Evolutionary conservation across 2,329 filamentous ascomycete species (phyloP), one percentile per base, ranked within the genome.

Genomic region (Ophiocordyceps sinensis): DNA sequence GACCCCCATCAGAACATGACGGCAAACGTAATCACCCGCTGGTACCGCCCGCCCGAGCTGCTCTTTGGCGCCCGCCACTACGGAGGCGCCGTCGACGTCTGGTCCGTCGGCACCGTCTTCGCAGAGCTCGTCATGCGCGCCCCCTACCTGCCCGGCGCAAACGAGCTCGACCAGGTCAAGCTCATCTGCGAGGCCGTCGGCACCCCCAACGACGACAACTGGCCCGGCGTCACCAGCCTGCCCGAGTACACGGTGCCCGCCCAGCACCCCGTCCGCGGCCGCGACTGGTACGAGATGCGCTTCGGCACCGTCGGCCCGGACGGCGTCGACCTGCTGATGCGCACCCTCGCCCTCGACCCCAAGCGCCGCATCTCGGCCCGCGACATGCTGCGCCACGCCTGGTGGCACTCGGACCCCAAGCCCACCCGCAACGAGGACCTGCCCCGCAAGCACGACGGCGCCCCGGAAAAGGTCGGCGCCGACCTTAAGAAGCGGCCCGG

Each of bases 1-100:
- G 91, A 98, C 59, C 89, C 91, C 0, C 85, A 87, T 53, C 70
- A 77, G 42, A 73, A 73, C 51, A 98, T 98, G 91, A 95, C 89
- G 2, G 79, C 80, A 54, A 87, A 91, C 54, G 89, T 95, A 48
- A 94, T 98, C 59, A 98, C 91, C 15, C 79, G 87, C 48, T 98
- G 91, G 87, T 98, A 96, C 66, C 76, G 89, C 1, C 88, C 91
- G 1, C 88, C 88, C 0, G 91, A 98, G 67, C 74, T 98, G 19
- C 78, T 96, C 47, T 95, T 89, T 56, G 87, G 88, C 44, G 86
- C 87, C 3, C 75, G 78, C 43, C 85, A 91, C 63, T 98, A 98
- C 65, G 80, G 79, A 36, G 87, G 87, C 21, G 84, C 82, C 7
- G 91, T 95, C 17, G 91, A 98, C 58, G 71, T 98, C 44, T 98